phyloP scores from a whole-genome alignment of 73 alveolate genomes.

The Effrenium voratum region DNA sequence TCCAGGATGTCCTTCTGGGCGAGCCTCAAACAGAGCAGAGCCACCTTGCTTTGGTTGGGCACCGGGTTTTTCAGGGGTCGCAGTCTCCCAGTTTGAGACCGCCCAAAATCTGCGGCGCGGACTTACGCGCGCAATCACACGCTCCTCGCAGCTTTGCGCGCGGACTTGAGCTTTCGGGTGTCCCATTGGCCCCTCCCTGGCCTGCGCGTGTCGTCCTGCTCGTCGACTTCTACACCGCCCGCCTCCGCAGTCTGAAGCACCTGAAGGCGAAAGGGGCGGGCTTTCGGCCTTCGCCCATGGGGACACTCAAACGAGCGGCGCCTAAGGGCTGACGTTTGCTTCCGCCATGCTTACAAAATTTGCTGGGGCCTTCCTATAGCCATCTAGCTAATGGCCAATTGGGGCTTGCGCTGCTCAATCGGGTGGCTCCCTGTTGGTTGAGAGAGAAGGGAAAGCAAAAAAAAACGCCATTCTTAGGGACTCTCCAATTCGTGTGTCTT shows the following conservation, averaged over 20 bases:
- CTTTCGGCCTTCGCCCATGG: neutral
- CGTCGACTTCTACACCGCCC: slow-evolving; percentile 1
- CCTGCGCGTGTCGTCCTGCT: neutral
- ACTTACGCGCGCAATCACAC: neutral
- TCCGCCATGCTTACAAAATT: neutral
- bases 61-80: neutral
- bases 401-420: too few relatives aligned
- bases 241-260: slow-evolving; percentile 54
- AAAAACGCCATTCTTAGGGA: too few relatives aligned
- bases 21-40: neutral
- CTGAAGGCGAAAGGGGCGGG: neutral
- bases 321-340: neutral
- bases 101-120: neutral
- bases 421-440: too few relatives aligned
- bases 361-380: too few relatives aligned
- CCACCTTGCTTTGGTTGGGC: neutral
- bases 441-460: neutral
- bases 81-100: neutral
- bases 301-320: neutral
- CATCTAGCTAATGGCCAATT: too few relatives aligned
- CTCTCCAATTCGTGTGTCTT: too few relatives aligned
- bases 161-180: neutral
- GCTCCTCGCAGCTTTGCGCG: neutral
- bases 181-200: neutral
- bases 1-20: neutral